A percentile compares a stretch with the other conserved stretches of the same genome.
Evolutionary conservation across 305 asterid species (phyloP).

Genomic region (Fraxinus greggii): DNA sequence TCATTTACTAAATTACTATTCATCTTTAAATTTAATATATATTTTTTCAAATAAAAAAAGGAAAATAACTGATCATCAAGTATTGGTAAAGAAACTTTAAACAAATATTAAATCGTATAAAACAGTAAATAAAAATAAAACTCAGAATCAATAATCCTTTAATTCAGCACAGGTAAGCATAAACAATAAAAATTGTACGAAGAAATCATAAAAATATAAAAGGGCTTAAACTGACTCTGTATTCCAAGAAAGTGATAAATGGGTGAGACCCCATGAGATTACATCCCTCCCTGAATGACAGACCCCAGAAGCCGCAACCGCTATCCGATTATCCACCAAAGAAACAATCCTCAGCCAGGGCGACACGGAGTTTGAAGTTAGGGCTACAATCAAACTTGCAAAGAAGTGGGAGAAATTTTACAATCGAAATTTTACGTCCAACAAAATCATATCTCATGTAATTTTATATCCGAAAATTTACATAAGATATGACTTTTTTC

Average conservation of each 20-base stretch:
- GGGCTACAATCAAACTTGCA: too few species aligned
- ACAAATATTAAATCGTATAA: background rate
- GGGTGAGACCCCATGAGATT: constrained; percentile 72
- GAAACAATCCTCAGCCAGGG: constrained; percentile 75
- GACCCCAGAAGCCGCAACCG: constrained; percentile 84
- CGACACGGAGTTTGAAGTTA: too few species aligned
- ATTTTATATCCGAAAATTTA: too few species aligned
- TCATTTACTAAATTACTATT: background rate
- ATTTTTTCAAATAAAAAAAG: background rate
- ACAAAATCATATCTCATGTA: too few species aligned
- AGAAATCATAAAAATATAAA: background rate
- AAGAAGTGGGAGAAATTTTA: too few species aligned
- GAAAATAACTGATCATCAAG: background rate
- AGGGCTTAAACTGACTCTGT: background rate
- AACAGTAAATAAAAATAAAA: background rate
- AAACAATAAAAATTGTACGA: background rate
- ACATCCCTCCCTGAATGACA: constrained; percentile 97
- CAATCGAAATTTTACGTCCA: too few species aligned
- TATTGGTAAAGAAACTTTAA: background rate
- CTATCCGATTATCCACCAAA: constrained; percentile 81
- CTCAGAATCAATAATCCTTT: background rate
- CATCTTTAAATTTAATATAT: background rate
- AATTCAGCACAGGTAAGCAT: background rate
- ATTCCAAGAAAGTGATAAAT: constrained; percentile 84
- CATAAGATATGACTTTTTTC: too few species aligned